Base-by-base conservation (phyloP, 495 filamentous ascomycete genomes). In the Astrocystis sublimbata region DNA sequence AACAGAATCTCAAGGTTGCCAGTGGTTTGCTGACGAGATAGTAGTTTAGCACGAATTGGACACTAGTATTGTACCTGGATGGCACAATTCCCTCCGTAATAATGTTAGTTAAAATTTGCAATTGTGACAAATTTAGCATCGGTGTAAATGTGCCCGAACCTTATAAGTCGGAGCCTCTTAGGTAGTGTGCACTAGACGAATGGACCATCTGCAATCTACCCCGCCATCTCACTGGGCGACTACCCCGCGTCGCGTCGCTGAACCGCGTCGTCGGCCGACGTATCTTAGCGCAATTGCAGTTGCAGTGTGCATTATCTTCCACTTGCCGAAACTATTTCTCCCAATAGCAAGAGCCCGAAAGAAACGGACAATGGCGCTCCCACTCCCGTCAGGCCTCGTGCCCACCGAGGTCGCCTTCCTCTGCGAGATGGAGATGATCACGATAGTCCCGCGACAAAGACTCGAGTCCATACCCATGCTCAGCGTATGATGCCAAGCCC, bases 371-470 rank as follows among this genome's bases (percentile, higher is more conserved):
- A 97, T 97, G 92, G 92, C 92, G 31, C 86, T 93, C 57, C 90
- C 90, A 56, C 79, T 93, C 36, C 90, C 88, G 26, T 85, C 88
- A 63, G 92, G 92, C 76, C 85, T 96, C 23, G 91, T 90, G 59
- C 92, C 93, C 60, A 78, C 89, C 64, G 94, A 98, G 78, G 88
- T 97, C 43, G 90, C 92, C 68, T 98, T 98, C 75, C 83, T 97
- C 46, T 96, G 93, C 74, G 94, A 98, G 78, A 97, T 97, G 91
- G 92, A 97, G 76, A 83, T 89, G 68, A 89, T 98, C 46, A 96
- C 93, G 1, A 84, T 98, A 10, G 85, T 98, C 41, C 94, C 94
- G 56, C 91, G 94, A 31, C 93, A 97, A 73, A 85, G 89, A 57
- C 85, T 98, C 47, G 92, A 97, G 64, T 86, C 85, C 53, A 87